Evolutionary conservation across 73 alveolate species (phyloP), one percentile per base, ranked within the genome.

Genomic region (Tetrahymena malaccensis): DNA sequence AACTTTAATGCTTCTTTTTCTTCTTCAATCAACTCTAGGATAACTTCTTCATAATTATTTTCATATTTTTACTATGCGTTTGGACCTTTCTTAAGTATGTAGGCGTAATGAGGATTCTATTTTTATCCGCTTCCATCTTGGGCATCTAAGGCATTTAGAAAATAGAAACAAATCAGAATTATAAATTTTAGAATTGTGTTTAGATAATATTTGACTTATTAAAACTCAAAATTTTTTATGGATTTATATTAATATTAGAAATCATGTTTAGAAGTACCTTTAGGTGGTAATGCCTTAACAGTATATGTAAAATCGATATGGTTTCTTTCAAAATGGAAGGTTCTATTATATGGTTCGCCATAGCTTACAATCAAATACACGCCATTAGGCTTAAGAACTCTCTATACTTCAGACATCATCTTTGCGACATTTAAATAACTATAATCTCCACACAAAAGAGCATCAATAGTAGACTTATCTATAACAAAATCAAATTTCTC

Each of bases 321-420:
- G 35, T 50, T 43, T 89, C 97, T 94, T 94, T 98, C 97, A 40
- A 97, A 97, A 96, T 98, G 99, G 70, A 94, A 94, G 33, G 97
- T 85, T 94, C 99, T 96, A 94, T 94, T 96, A 93, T 97, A 98
- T n/a, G 99, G 99, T 11, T 97, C 97, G 43, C 99, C 98, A 97
- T 98, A 98, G 37, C 99, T 96, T 4, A 98, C 96, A 35, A 96
- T 96, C 96, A 98, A 95, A 94, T 96, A 98, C 50, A 94, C 94
- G 25, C 99, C 99, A 43, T 95, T 98, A 34, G 94, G 94, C 57
- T 96, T 97, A 84, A 98, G 84, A 13, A 97, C 98, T 95, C 99
- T 96, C 85, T 96, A 96, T n/a, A 98, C 96, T 56, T 94, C 96
- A 8, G 43, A 40, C 34, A 97, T 95, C 98, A 97, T 98, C 35